A percentile compares a stretch with the other conserved stretches of the same genome.
Conservation (phyloP, 768 basidiomycete species). For the Lactifluus subvellereus region DNA sequence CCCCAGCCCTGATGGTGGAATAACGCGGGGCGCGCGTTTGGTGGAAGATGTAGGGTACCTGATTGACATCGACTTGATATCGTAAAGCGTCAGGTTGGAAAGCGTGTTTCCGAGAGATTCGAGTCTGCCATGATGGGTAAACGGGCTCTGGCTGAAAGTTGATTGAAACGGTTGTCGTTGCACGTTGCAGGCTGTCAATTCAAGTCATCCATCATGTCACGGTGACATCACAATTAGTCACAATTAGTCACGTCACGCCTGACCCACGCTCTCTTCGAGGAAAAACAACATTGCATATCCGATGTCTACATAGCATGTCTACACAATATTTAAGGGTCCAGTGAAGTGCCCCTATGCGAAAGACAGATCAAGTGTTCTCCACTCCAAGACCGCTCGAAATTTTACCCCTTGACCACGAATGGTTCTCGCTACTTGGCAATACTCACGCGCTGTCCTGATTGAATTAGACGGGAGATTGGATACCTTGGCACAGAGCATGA, state of each 20-base stretch:
- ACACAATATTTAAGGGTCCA: too few relatives aligned
- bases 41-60: slow-evolving; percentile 43
- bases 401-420: not conserved
- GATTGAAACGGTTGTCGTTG: not conserved
- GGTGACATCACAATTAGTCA: not conserved
- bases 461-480: not conserved
- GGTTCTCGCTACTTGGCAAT: not conserved
- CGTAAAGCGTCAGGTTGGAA: slow-evolving; percentile 84
- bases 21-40: not conserved
- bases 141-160: not conserved
- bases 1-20: not conserved
- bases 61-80: slow-evolving; percentile 91
- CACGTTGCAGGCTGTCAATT: not conserved
- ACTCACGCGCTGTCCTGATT: not conserved
- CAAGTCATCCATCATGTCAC: not conserved
- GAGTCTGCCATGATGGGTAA: slow-evolving; percentile 60
- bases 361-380: not conserved
- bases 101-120: slow-evolving; percentile 70
- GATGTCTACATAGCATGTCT: too few relatives aligned
- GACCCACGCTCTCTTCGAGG: too few relatives aligned
- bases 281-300: too few relatives aligned
- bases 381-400: not conserved
- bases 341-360: too few relatives aligned
- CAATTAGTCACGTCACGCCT: not conserved
- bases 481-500: not conserved